Base-by-base conservation (phyloP, 2,329 filamentous ascomycete species). In the Aplosporella prunicola region DNA sequence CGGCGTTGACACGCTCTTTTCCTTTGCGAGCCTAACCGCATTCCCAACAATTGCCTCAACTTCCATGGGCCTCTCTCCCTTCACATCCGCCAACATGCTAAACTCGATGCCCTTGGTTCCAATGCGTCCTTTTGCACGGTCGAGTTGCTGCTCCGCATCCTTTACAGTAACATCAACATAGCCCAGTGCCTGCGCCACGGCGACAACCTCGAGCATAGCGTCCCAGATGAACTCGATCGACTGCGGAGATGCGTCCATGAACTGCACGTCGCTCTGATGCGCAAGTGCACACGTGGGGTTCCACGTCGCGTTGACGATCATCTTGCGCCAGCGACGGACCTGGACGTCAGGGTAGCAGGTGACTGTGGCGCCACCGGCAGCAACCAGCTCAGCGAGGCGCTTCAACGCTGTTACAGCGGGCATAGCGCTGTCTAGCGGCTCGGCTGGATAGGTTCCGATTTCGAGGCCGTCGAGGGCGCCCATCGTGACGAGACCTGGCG, bases 231-330 rank as follows among this genome's bases (percentile, higher is more conserved):
- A 49, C 10, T 51, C 50, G 14, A 54, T 47, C 2, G 64, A 27
- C 31, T 39, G 30, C 56, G 15, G 10, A 15, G 16, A 17, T 13
- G 11, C 15, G 5, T 45, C 45, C 9, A 77, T 53, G 49, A 74
- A 71, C 0, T 64, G 51, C 1, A 69, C 65, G 14, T 74, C 74
- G 40, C 71, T 67, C 27, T 64, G 62, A 0, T 69, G 62, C 0
- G 72, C 69, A 1, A 78, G 56, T 0, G 74, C 73, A 27, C 71
- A 76, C 23, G 77, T 62, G 0, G 74, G 69, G 45, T 80, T 80
- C 69, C 72, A 78, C 0, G 71, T 64, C 1, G 68, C 74, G 48
- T 80, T 80, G 52, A 74, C 61, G 0, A 78, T 57, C 0, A 79
- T 63, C 52, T 80, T 80, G 35, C 64, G 62, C 75, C 75, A 80